Percentiles rank a stretch among this genome's conserved stretches.
These are phyloP conservation scores for Lolium perenne DNA, from an alignment of 176 grass and related monocot genomes.

Conservation along the genomic window DNA sequence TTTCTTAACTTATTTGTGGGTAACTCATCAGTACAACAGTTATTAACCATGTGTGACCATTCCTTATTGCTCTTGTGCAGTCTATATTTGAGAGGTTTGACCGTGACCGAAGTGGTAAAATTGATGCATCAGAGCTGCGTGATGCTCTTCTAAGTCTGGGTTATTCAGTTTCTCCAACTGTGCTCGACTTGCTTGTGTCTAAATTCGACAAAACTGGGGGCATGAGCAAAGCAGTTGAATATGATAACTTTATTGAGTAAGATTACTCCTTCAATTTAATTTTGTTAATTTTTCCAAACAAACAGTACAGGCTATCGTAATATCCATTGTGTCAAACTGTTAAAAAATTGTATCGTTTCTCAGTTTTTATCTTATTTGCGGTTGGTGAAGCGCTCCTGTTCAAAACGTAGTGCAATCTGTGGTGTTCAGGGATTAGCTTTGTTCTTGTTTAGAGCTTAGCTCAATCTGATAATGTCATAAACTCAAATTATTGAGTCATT, in stretches of 20 bases:
- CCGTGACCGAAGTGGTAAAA: conserved; percentile 90
- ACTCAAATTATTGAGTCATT: not conserved
- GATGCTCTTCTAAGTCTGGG: conserved; percentile 92
- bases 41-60: not conserved
- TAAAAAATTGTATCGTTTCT: not conserved
- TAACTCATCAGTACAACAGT: not conserved
- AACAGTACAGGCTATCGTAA: not conserved
- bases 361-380: not conserved
- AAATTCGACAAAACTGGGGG: conserved; percentile 97
- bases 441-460: not conserved
- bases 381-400: not conserved
- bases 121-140: conserved; percentile 82
- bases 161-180: conserved; percentile 79
- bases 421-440: too few species aligned
- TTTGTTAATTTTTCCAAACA: not conserved
- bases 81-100: conserved; percentile 96
- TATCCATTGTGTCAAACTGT: not conserved
- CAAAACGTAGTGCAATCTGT: not conserved
- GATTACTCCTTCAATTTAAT: conserved; percentile 25
- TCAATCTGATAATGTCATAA: not conserved
- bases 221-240: conserved; percentile 83
- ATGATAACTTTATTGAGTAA: conserved; percentile 99
- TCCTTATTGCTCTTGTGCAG: conserved; percentile 48
- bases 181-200: conserved; percentile 88
- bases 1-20: not conserved